These are phyloP conservation scores for Tolypocladium ophioglossoides DNA, from an alignment of 2,329 filamentous ascomycete species.

Conservation along the genomic window DNA sequence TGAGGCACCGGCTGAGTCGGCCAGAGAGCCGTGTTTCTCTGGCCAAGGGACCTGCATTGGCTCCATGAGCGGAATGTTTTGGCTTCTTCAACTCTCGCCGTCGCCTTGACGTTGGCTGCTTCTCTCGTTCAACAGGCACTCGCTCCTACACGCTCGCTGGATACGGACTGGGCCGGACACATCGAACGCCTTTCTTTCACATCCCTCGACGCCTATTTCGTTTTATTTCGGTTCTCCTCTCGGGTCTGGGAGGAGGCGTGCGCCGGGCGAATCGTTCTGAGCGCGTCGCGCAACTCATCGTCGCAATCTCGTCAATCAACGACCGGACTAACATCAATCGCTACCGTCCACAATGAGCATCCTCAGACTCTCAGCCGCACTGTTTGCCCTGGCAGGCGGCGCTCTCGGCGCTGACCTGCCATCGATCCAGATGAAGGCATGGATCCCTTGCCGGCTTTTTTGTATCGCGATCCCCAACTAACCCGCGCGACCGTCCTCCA, in stretches of 20 bases:
- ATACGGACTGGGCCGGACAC: not conserved
- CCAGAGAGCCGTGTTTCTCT: not conserved
- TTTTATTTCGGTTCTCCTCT: not conserved
- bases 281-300: not conserved
- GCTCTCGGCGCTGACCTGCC: slow-evolving; percentile 35
- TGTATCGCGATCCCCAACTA: not conserved
- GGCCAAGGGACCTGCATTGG: no score
- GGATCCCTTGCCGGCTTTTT: not conserved
- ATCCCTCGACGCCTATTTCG: not conserved
- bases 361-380: slow-evolving; percentile 18
- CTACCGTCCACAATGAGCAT: slow-evolving; percentile 19
- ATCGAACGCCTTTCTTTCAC: not conserved
- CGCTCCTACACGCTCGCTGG: not conserved
- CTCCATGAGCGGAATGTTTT: not conserved
- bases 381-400: slow-evolving; percentile 30
- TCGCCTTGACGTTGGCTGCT: not conserved
- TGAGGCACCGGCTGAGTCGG: not conserved
- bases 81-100: not conserved
- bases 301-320: not conserved
- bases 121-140: not conserved
- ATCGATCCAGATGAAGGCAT: slow-evolving; percentile 60
- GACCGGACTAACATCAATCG: not conserved
- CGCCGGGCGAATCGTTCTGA: no score
- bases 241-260: no score
- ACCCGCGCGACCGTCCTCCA: slow-evolving; percentile 17